Percentiles rank a stretch among this genome's conserved stretches.
phyloP scores from a whole-genome alignment of 495 filamentous ascomycete species.

The Bacidia gigantensis region DNA sequence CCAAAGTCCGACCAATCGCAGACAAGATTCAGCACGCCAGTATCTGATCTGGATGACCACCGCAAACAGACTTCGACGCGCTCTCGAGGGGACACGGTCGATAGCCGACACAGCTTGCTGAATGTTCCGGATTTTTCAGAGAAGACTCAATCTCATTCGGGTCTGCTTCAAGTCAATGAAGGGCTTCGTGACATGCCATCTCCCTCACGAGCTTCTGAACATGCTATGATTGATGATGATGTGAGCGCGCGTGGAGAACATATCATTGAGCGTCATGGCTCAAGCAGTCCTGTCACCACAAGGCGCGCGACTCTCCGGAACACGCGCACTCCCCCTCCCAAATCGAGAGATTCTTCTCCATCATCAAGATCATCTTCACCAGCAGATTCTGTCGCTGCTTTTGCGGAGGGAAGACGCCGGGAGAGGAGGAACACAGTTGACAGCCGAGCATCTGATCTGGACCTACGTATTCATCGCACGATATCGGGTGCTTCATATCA shows the following conservation, averaged over 20 bases:
- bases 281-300: constrained; percentile 16
- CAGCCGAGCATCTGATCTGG: constrained; percentile 44
- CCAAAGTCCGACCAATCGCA: constrained; percentile 44
- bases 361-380: constrained; percentile 65
- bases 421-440: constrained; percentile 53
- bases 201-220: constrained; percentile 57
- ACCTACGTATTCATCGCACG: constrained; percentile 54
- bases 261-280: constrained; percentile 19
- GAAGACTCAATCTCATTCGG: constrained; percentile 17
- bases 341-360: constrained; percentile 36
- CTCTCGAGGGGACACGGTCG: constrained; percentile 44
- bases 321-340: constrained; percentile 21
- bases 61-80: constrained; percentile 61
- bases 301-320: constrained; percentile 12
- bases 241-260: constrained; percentile 31
- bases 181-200: constrained; percentile 34
- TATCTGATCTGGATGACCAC: constrained; percentile 86
- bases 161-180: constrained; percentile 38
- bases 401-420: constrained; percentile 60
- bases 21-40: constrained; percentile 60
- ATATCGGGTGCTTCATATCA: constrained; percentile 52
- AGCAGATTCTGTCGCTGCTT: constrained; percentile 94
- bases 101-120: constrained; percentile 23
- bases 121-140: background rate
- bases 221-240: constrained; percentile 76